phyloP scores from a whole-genome alignment of 768 basidiomycete species.

The Dentipellis sp. region DNA sequence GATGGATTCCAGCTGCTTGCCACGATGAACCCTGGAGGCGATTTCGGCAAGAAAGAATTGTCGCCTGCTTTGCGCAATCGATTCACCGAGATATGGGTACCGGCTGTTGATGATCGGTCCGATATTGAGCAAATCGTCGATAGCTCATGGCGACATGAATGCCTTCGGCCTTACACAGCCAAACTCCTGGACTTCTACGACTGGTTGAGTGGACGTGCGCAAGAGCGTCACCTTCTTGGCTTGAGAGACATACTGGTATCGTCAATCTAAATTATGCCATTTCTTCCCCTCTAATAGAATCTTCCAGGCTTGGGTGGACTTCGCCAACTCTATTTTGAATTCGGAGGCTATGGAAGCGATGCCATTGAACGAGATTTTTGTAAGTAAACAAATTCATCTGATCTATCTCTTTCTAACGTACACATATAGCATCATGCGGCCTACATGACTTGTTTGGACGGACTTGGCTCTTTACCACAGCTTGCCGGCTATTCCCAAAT shows the following conservation, averaged over 20 bases:
- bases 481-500: conserved; percentile 52
- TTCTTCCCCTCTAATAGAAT: not conserved
- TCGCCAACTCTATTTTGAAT: conserved; percentile 56
- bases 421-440: conserved; percentile 76
- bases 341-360: conserved; percentile 24
- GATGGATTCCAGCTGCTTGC: conserved; percentile 81
- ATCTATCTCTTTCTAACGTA: conserved; percentile 7
- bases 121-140: conserved; percentile 77
- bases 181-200: conserved; percentile 68
- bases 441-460: conserved; percentile 87
- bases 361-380: conserved; percentile 50
- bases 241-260: conserved; percentile 84
- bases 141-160: conserved; percentile 52
- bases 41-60: conserved; percentile 98
- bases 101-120: conserved; percentile 57
- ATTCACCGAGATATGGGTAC: conserved; percentile 99
- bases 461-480: conserved; percentile 72
- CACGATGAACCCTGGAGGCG: conserved; percentile 99
- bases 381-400: conserved; percentile 28
- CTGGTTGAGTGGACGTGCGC: conserved; percentile 62
- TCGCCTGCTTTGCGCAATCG: conserved; percentile 95
- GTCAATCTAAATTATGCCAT: not conserved
- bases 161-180: conserved; percentile 45
- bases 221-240: conserved; percentile 58
- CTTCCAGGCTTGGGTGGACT: conserved; percentile 82